phyloP scores from a whole-genome alignment of 768 basidiomycete species.

The Agrocybe praecox region DNA sequence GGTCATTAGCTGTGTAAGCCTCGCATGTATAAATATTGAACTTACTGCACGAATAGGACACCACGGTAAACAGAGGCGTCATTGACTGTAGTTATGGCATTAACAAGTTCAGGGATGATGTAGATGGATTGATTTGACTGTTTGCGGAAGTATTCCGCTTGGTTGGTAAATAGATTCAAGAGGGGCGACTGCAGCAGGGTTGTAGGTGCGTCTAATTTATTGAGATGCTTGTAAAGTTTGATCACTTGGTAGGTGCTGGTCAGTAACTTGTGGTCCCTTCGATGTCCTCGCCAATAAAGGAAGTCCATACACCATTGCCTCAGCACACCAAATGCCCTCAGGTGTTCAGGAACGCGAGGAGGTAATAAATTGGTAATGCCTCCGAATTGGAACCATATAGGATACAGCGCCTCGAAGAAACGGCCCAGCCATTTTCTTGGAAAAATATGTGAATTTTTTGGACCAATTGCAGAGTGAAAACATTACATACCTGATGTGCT shows the following conservation, averaged over 20 bases:
- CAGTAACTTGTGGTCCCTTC: constrained; percentile 22
- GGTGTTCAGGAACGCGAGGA: constrained; percentile 41
- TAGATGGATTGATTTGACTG: not conserved
- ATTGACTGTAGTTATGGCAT: constrained; percentile 22
- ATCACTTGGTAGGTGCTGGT: constrained; percentile 40
- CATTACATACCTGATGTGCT: constrained; percentile 23
- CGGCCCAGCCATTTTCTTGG: constrained; percentile 45
- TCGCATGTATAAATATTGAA: constrained; percentile 1
- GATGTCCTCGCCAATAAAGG: constrained; percentile 33
- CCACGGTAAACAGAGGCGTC: constrained; percentile 29
- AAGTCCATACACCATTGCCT: constrained; percentile 46
- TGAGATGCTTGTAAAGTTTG: constrained; percentile 39
- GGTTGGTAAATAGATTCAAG: not conserved
- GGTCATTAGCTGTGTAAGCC: not conserved
- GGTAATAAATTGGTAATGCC: constrained; percentile 37
- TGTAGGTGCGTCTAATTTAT: constrained; percentile 26
- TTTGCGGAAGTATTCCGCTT: constrained; percentile 1
- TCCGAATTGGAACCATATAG: constrained; percentile 47
- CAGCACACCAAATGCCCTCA: constrained; percentile 36
- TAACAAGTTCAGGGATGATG: constrained; percentile 21
- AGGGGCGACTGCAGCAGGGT: constrained; percentile 8
- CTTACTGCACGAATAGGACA: constrained; percentile 39
- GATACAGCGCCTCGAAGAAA: constrained; percentile 52
- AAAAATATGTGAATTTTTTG: not conserved
- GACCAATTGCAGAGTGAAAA: not conserved